These are phyloP conservation scores for Cymbopogon citratus DNA, from an alignment of 176 grass and related monocot species.

Conservation along the genomic window DNA sequence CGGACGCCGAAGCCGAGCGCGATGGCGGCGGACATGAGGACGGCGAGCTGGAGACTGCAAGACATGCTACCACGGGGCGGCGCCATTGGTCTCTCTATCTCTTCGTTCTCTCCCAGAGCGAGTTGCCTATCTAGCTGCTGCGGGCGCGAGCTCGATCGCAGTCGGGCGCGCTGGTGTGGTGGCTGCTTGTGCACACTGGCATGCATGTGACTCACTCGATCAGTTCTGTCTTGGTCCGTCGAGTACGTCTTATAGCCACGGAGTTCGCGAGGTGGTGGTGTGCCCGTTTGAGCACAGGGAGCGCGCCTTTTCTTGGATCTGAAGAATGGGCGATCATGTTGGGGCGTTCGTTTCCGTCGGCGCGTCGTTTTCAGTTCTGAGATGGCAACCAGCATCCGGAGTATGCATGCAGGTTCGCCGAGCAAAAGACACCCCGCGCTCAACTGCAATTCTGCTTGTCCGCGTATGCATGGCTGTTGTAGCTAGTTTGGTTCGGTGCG, in stretches of 20 bases:
- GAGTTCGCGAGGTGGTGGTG: neutral
- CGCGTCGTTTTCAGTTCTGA: constrained; percentile 17
- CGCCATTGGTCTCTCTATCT: neutral
- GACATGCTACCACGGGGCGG: neutral
- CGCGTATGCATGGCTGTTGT: neutral
- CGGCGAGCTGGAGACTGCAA: neutral
- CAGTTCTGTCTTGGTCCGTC: neutral
- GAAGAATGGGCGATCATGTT: constrained; percentile 14
- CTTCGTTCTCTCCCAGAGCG: neutral
- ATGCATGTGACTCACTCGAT: neutral
- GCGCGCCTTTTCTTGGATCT: constrained; percentile 30
- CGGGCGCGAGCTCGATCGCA: neutral
- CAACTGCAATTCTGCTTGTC: neutral
- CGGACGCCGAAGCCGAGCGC: constrained; percentile 1
- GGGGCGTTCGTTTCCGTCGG: neutral
- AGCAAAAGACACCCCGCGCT: neutral
- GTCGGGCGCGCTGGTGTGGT: neutral
- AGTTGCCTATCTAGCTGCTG: neutral
- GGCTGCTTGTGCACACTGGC: neutral
- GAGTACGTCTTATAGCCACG: neutral
- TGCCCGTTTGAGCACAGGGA: neutral
- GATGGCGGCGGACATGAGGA: constrained; percentile 2
- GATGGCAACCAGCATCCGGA: neutral
- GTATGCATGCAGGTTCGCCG: neutral
- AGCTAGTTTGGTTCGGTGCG: neutral